These are phyloP conservation scores for Cyclospora cayetanensis DNA, from an alignment of 169 alveolate genomes.

Conservation along the genomic window DNA sequence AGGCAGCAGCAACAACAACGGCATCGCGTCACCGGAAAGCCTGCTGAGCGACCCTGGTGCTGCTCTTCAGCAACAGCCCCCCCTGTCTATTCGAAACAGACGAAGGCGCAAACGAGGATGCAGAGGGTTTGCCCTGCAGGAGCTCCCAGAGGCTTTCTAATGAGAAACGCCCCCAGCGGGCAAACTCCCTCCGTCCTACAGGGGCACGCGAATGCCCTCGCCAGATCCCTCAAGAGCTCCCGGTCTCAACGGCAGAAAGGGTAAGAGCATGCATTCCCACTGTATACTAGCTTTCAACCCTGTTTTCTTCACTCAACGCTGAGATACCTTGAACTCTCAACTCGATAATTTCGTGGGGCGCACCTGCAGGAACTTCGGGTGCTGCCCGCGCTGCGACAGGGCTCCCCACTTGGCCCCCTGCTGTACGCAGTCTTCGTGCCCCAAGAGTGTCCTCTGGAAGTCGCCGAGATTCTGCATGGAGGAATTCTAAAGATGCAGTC, in stretches of 20 bases:
- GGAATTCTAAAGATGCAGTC: too few species aligned
- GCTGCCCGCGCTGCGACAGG: neutral
- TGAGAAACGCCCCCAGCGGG: neutral
- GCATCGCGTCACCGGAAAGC: neutral
- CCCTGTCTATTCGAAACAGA: neutral
- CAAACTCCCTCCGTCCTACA: neutral
- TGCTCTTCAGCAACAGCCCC: neutral
- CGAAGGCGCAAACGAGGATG: neutral
- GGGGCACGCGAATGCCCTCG: conserved; percentile 15
- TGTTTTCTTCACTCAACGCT: too few species aligned
- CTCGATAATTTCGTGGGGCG: too few species aligned
- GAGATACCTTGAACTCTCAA: neutral
- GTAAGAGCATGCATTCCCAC: neutral
- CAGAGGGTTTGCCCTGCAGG: conserved; percentile 32
- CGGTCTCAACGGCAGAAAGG: neutral
- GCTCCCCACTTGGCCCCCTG: conserved; percentile 27
- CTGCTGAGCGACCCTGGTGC: conserved; percentile 45
- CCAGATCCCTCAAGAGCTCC: neutral
- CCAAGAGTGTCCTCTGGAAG: neutral
- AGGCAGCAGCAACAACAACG: conserved; percentile 5
- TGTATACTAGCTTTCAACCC: neutral
- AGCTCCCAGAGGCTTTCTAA: neutral
- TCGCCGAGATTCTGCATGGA: too few species aligned
- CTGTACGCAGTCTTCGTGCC: neutral
- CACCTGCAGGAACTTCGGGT: neutral